Percentiles rank a stretch among this genome's conserved stretches.
Evolutionary conservation across 257 asterid genomes (phyloP).

Genomic region (Solanum neorickii): DNA sequence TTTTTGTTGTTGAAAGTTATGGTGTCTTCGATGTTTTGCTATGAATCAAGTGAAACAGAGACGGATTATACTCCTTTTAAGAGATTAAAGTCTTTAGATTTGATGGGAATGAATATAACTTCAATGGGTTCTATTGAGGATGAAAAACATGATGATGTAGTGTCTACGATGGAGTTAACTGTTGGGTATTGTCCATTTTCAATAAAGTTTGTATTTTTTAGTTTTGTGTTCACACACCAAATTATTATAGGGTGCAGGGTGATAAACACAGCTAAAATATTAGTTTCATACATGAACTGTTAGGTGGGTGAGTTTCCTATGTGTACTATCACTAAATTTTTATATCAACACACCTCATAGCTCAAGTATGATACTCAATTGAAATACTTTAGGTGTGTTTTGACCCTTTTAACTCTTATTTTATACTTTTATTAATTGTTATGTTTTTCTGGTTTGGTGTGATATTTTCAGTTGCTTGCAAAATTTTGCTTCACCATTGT

Average conservation of each 20-base stretch:
- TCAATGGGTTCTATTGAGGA: background rate
- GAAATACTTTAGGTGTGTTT: background rate
- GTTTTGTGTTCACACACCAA: background rate
- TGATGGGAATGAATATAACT: background rate
- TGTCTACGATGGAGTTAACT: constrained; percentile 13
- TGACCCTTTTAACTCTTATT: background rate
- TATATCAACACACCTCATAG: background rate
- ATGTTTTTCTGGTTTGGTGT: background rate
- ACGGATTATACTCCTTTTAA: background rate
- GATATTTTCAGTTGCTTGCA: constrained; percentile 9
- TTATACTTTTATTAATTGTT: background rate
- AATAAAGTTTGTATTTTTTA: background rate
- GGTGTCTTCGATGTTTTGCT: background rate
- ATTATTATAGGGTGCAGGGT: background rate
- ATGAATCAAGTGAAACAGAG: background rate
- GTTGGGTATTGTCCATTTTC: constrained; percentile 7
- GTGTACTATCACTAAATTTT: background rate
- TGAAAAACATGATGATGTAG: background rate
- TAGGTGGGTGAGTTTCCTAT: background rate
- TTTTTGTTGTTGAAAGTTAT: background rate
- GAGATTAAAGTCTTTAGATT: background rate
- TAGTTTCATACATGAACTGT: background rate
- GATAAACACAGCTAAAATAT: background rate
- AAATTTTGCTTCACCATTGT: constrained; percentile 5
- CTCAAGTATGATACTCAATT: background rate